Evolutionary conservation across 73 alveolate genomes (phyloP).

Genomic region (Paramecium biaurelia): DNA sequence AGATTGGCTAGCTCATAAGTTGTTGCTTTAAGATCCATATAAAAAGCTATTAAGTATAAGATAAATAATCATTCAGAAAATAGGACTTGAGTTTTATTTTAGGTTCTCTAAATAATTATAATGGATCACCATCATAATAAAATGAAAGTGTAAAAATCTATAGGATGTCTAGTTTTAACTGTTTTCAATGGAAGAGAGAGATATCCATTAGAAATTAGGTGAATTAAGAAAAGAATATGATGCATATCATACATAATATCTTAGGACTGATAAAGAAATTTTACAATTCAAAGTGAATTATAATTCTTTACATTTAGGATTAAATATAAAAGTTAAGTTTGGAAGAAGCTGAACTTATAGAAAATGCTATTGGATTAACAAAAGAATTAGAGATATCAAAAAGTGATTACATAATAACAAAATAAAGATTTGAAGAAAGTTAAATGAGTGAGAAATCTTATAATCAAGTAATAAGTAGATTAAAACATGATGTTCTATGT

Average conservation of each 20-base stretch:
- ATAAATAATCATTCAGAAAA: not conserved
- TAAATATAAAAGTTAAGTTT: not conserved
- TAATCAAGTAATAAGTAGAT: conserved; percentile 74
- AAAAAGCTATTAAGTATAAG: conserved; percentile 51
- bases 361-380: not conserved
- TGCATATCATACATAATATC: not conserved
- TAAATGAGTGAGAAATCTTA: conserved; percentile 68
- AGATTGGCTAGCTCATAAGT: not conserved
- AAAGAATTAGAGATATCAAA: conserved; percentile 65
- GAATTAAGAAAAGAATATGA: conserved; percentile 51
- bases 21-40: conserved; percentile 52
- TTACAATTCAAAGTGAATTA: not conserved
- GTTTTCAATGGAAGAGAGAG: conserved; percentile 39
- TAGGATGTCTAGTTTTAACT: not conserved
- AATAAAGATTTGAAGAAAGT: conserved; percentile 72
- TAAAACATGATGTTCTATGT: conserved; percentile 82
- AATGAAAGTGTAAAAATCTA: conserved; percentile 31
- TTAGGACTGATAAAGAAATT: conserved; percentile 39
- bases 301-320: not conserved
- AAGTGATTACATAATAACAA: conserved; percentile 60
- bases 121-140: not conserved
- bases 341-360: not conserved
- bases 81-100: conserved; percentile 34
- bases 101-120: conserved; percentile 36
- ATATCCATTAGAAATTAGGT: conserved; percentile 54